A percentile compares a stretch with the other conserved stretches of the same genome.
These are phyloP conservation scores for Irpex sp. DNA, from an alignment of 1,284 basidiomycete species.

Conservation along the genomic window DNA sequence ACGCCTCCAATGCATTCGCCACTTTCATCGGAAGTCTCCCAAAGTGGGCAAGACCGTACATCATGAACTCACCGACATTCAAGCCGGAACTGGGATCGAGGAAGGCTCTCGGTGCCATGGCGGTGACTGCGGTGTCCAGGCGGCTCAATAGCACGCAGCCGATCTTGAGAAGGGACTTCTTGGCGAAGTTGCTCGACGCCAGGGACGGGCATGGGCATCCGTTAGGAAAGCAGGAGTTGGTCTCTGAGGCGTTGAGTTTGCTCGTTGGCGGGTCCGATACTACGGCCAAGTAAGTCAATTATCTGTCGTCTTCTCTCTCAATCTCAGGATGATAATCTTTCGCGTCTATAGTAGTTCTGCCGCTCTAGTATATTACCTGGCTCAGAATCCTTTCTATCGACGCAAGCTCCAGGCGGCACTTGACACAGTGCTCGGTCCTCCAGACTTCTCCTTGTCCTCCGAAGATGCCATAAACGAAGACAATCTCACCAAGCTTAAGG, in stretches of 20 bases:
- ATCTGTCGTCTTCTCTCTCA: background rate
- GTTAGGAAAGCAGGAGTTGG: constrained; percentile 1
- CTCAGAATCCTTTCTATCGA: constrained; percentile 1
- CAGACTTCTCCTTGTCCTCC: background rate
- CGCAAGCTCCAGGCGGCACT: constrained; percentile 4
- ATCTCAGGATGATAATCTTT: background rate
- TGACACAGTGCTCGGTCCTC: constrained; percentile 4
- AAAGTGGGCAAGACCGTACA: background rate
- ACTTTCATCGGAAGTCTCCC: background rate
- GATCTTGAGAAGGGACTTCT: constrained; percentile 2
- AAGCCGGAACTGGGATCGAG: background rate
- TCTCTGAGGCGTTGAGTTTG: background rate
- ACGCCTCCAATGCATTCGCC: background rate
- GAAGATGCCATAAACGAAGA: background rate
- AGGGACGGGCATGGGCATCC: constrained; percentile 1
- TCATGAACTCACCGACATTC: background rate
- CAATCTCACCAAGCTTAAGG: background rate
- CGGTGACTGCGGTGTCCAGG: constrained; percentile 6
- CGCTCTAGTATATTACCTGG: constrained; percentile 3
- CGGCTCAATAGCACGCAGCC: background rate
- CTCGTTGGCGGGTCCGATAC: background rate
- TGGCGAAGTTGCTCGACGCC: background rate
- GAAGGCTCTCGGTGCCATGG: background rate
- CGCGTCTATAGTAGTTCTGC: background rate
- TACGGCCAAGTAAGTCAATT: background rate